Percentiles rank a stretch among this genome's conserved stretches.
These are phyloP conservation scores for Colletotrichum sidae DNA, from an alignment of 2,329 filamentous ascomycete species.

Conservation along the genomic window DNA sequence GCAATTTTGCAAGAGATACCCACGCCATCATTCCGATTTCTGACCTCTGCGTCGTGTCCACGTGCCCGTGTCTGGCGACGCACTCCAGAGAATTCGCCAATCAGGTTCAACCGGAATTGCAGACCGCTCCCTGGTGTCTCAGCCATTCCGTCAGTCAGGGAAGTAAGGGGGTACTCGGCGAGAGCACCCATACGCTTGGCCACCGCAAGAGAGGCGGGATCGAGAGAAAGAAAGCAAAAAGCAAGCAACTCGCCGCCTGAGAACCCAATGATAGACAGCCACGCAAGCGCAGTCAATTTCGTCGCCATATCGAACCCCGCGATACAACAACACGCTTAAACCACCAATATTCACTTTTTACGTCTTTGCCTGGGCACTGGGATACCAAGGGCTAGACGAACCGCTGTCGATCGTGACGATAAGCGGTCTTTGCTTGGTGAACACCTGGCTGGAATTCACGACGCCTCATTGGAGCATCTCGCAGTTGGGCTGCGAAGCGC, in stretches of 20 bases:
- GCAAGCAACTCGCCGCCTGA: background rate
- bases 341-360: background rate
- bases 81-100: no score
- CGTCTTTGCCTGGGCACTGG: no score
- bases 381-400: no score
- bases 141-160: background rate
- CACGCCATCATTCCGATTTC: no score
- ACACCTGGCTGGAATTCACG: conserved; percentile 4
- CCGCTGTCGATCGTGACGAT: no score
- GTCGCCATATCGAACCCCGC: conserved; percentile 43
- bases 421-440: no score
- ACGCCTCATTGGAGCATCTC: conserved; percentile 24
- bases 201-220: background rate
- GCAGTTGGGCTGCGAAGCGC: conserved; percentile 11
- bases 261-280: conserved; percentile 27
- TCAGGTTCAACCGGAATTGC: no score
- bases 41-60: no score
- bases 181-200: no score
- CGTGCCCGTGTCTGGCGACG: no score
- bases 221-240: conserved; percentile 3
- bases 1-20: no score
- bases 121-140: no score
- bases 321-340: conserved; percentile 58
- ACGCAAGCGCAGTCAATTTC: conserved; percentile 23
- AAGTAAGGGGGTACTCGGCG: background rate